phyloP scores from a whole-genome alignment of 169 alveolate species.

The Theileria luwenshuni region DNA sequence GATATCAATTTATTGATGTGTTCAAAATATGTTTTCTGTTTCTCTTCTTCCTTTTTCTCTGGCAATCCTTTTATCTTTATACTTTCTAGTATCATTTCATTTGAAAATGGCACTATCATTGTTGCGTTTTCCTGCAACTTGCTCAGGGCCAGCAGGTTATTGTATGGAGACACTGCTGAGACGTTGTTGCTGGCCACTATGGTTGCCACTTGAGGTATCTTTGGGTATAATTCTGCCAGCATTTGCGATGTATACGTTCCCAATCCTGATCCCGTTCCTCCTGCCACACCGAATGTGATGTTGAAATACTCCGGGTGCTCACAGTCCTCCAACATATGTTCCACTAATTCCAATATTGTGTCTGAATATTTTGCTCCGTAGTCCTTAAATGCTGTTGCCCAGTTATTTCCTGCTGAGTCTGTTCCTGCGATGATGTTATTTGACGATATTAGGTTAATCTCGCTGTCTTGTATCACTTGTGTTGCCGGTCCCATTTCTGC shows the following conservation, averaged over 20 bases:
- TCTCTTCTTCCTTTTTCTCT: neutral
- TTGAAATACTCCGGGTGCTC: slow-evolving; percentile 95
- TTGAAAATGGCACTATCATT: slow-evolving; percentile 32
- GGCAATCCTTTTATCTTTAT: slow-evolving; percentile 10
- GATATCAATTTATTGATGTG: slow-evolving; percentile 20
- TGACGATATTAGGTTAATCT: slow-evolving; percentile 89
- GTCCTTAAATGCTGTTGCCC: slow-evolving; percentile 89
- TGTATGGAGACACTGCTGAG: slow-evolving; percentile 59
- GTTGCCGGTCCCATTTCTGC: slow-evolving; percentile 96
- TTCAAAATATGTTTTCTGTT: slow-evolving; percentile 19
- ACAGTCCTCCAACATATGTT: slow-evolving; percentile 86
- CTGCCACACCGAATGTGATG: slow-evolving; percentile 94
- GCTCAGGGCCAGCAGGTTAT: slow-evolving; percentile 37
- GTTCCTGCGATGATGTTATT: slow-evolving; percentile 91
- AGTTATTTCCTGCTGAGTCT: slow-evolving; percentile 96
- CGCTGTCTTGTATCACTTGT: slow-evolving; percentile 87
- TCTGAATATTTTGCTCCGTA: slow-evolving; percentile 90
- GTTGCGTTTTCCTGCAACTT: slow-evolving; percentile 19
- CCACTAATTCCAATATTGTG: slow-evolving; percentile 84
- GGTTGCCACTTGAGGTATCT: slow-evolving; percentile 63
- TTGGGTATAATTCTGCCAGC: slow-evolving; percentile 85
- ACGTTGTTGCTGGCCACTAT: slow-evolving; percentile 33
- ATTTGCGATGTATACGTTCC: slow-evolving; percentile 92
- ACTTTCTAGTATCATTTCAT: slow-evolving; percentile 23
- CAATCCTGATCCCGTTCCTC: slow-evolving; percentile 99